These are phyloP conservation scores for Fusarium incarnatum DNA, from an alignment of 2,329 filamentous ascomycete genomes.

Conservation along the genomic window DNA sequence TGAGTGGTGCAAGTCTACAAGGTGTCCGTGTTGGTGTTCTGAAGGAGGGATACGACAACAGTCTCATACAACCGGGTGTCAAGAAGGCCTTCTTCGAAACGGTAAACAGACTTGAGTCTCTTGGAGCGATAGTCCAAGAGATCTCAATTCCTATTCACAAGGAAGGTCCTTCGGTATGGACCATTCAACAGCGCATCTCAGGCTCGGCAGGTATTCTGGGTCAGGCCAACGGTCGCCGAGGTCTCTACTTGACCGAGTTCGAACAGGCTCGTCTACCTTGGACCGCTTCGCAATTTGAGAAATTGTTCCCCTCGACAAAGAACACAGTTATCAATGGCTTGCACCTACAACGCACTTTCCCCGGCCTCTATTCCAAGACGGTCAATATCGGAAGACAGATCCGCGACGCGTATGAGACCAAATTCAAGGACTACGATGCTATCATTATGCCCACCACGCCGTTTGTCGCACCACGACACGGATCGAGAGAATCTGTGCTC, in stretches of 20 bases:
- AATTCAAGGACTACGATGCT: conserved; percentile 56
- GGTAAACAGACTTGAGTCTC: conserved; percentile 52
- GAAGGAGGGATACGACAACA: conserved; percentile 57
- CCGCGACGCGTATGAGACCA: conserved; percentile 59
- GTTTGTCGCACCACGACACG: conserved; percentile 59
- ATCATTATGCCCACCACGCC: conserved; percentile 63
- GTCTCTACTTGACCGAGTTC: conserved; percentile 62
- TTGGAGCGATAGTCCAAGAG: conserved; percentile 63
- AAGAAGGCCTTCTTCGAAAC: conserved; percentile 57
- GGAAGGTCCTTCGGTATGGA: conserved; percentile 63
- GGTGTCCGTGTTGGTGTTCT: conserved; percentile 58
- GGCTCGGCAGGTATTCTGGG: conserved; percentile 57
- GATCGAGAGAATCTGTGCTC: conserved; percentile 53
- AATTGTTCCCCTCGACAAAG: conserved; percentile 64
- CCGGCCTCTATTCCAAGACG: conserved; percentile 60
- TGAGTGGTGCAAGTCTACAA: not conserved
- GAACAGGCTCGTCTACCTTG: conserved; percentile 61
- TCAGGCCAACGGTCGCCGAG: conserved; percentile 59
- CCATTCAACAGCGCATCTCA: conserved; percentile 59
- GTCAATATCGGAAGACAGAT: conserved; percentile 61
- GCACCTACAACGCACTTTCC: conserved; percentile 59
- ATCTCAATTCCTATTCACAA: conserved; percentile 63
- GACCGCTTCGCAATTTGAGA: conserved; percentile 61
- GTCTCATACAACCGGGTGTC: conserved; percentile 55
- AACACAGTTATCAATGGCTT: conserved; percentile 66